Evolutionary conservation across 257 asterid genomes (phyloP), one percentile per base, ranked within the genome.

Genomic region (Henckelia pumila): DNA sequence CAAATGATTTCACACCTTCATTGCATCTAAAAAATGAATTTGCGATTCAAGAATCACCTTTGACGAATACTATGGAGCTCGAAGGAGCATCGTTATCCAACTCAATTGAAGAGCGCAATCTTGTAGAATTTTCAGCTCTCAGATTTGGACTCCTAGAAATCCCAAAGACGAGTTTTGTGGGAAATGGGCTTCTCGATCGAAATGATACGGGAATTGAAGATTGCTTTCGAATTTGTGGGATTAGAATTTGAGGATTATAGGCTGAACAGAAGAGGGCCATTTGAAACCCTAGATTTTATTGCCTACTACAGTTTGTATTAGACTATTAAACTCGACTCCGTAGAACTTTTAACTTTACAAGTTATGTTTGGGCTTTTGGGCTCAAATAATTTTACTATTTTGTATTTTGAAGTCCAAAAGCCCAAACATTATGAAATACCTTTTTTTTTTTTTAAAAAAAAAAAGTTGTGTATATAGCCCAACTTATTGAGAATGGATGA

Each of bases 41-140:
- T 26, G 2, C 29, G 6, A 1, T 32, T 30, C 10, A 33, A 24
- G 24, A 9, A 3, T 20, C 28, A 77, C 88, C 88, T 81, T 80
- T 81, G 30, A 85, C 61, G 64, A 85, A 81, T 64, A 85, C 58
- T 55, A 80, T 66, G 47, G 65, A 63, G 20, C 33, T 73, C 24
- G 81, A 30, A 30, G 79, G 24, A 66, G 55, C 47, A 40, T 10
- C 77, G 16, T 69, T 23, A 9, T 69, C 73, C 56, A 66, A 44
- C 59, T 77, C 82, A 56, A 13, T 60, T 24, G 72, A 66, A 71
- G 79, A 71, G 79, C 69, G 75, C 64, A 71, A 69, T 59, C 67
- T 72, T 33, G 71, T 68, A 76, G 79, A 7, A 71, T 63, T 63
- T 56, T 58, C 60, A 28, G 56, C 69, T 19, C 10, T 76, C 62